A percentile compares a stretch with the other conserved stretches of the same genome.
phyloP scores from a whole-genome alignment of 1,284 basidiomycete species.

The Exobasidium rhododendri region DNA sequence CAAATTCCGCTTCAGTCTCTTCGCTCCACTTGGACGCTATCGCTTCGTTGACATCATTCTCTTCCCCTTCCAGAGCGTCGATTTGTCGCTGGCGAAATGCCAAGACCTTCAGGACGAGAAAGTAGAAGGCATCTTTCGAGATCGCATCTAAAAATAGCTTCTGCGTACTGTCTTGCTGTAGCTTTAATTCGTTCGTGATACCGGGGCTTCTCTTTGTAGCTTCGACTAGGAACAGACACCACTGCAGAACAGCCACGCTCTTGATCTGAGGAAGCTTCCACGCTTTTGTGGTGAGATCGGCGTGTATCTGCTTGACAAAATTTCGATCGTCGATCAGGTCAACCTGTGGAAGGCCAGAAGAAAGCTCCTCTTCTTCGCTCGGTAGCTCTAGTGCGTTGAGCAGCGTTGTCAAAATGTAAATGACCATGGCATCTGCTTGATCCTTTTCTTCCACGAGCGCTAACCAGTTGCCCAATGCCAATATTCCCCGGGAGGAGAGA shows the following conservation, averaged over 20 bases:
- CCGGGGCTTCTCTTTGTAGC: conserved; percentile 36
- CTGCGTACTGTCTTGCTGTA: conserved; percentile 38
- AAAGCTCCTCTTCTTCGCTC: conserved; percentile 57
- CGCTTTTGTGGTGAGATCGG: conserved; percentile 35
- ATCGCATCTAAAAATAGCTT: conserved; percentile 21
- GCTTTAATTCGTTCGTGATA: conserved; percentile 36
- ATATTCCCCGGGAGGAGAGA: conserved; percentile 24
- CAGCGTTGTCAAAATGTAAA: conserved; percentile 69
- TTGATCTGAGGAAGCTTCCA: conserved; percentile 76
- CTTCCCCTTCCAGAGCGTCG: conserved; percentile 62
- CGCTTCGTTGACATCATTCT: conserved; percentile 35
- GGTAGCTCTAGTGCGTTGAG: conserved; percentile 67
- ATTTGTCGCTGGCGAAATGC: conserved; percentile 52
- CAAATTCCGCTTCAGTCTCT: conserved; percentile 50
- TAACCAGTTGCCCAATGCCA: conserved; percentile 32
- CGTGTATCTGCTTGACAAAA: conserved; percentile 49
- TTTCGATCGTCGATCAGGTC: conserved; percentile 38
- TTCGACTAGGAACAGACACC: conserved; percentile 66
- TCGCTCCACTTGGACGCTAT: conserved; percentile 40
- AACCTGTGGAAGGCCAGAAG: conserved; percentile 7
- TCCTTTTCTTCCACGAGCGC: conserved; percentile 21
- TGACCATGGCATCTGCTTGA: conserved; percentile 58
- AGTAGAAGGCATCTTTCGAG: conserved; percentile 69
- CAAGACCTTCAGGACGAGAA: conserved; percentile 60
- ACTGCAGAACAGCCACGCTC: conserved; percentile 74